Percentiles rank a stretch among this genome's conserved stretches.
Conservation (phyloP, 1,284 basidiomycete species). For the Ceratobasidium theobromae region DNA sequence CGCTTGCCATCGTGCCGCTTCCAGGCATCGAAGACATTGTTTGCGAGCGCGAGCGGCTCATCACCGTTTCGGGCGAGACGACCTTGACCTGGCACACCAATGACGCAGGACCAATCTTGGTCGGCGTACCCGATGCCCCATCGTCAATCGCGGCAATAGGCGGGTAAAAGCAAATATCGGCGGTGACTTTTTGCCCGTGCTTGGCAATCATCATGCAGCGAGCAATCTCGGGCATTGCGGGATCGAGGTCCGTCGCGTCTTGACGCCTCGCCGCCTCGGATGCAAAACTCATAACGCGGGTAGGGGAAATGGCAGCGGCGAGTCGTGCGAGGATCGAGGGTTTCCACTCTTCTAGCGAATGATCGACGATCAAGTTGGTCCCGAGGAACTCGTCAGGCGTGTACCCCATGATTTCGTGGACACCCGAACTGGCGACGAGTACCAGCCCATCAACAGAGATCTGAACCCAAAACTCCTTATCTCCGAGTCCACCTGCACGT, state of each 20-base stretch:
- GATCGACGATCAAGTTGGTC: conserved; percentile 39
- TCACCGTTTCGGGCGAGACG: neutral
- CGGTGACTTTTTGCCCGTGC: conserved; percentile 39
- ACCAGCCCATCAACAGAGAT: conserved; percentile 55
- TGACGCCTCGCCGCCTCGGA: neutral
- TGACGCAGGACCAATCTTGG: conserved; percentile 38
- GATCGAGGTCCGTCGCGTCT: conserved; percentile 11
- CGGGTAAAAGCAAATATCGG: conserved; percentile 42
- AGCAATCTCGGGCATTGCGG: conserved; percentile 24
- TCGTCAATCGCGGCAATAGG: conserved; percentile 42
- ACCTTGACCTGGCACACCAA: conserved; percentile 33
- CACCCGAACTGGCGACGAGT: conserved; percentile 53
- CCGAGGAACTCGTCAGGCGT: conserved; percentile 39
- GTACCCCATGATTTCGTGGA: conserved; percentile 44
- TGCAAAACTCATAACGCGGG: conserved; percentile 38
- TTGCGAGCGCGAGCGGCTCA: conserved; percentile 18
- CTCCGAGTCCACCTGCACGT: conserved; percentile 51
- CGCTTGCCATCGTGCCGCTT: conserved; percentile 8
- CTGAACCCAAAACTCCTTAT: conserved; percentile 58
- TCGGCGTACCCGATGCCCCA: conserved; percentile 36
- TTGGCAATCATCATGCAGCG: conserved; percentile 6
- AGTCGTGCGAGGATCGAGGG: conserved; percentile 38
- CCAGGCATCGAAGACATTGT: conserved; percentile 7
- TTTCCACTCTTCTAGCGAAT: conserved; percentile 28
- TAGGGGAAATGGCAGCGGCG: conserved; percentile 32